phyloP scores from a whole-genome alignment of 192 early-diverging fungal genomes.

The Endogone sp. region DNA sequence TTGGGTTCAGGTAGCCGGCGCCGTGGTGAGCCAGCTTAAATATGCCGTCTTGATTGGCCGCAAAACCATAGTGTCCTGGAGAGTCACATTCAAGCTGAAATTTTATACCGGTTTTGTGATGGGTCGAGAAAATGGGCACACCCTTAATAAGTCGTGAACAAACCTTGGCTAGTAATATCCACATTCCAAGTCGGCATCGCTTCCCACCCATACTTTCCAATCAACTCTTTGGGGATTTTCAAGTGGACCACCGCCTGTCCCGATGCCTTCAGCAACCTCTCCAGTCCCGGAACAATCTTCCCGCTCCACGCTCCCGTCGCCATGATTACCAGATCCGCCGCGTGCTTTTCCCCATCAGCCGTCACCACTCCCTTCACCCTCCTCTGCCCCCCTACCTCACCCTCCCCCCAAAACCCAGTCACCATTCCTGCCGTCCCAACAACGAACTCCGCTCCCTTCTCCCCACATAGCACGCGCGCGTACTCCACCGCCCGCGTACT shows the following conservation, averaged over 20 bases:
- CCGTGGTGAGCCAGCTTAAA: slow-evolving; percentile 46
- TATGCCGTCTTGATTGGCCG: slow-evolving; percentile 24
- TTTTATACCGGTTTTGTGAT: too few relatives aligned
- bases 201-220: slow-evolving; percentile 20
- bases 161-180: neutral
- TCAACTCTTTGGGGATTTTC: slow-evolving; percentile 10
- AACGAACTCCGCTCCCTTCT: slow-evolving; percentile 12
- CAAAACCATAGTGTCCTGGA: slow-evolving; percentile 45
- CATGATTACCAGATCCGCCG: slow-evolving; percentile 33
- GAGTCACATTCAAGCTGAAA: too few relatives aligned
- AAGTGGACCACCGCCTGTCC: slow-evolving; percentile 53
- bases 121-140: too few relatives aligned
- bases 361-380: slow-evolving; percentile 36
- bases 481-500: slow-evolving; percentile 19
- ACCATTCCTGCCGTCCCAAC: too few relatives aligned
- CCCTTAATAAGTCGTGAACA: too few relatives aligned
- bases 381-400: slow-evolving; percentile 4
- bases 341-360: slow-evolving; percentile 32
- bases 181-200: neutral
- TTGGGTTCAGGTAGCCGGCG: slow-evolving; percentile 40
- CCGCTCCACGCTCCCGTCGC: slow-evolving; percentile 51
- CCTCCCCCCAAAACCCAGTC: slow-evolving; percentile 12
- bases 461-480: slow-evolving; percentile 15
- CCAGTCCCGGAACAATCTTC: slow-evolving; percentile 33
- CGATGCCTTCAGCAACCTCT: slow-evolving; percentile 29